phyloP scores from a whole-genome alignment of 176 grass and related monocot species.

The Carex scoparia region DNA sequence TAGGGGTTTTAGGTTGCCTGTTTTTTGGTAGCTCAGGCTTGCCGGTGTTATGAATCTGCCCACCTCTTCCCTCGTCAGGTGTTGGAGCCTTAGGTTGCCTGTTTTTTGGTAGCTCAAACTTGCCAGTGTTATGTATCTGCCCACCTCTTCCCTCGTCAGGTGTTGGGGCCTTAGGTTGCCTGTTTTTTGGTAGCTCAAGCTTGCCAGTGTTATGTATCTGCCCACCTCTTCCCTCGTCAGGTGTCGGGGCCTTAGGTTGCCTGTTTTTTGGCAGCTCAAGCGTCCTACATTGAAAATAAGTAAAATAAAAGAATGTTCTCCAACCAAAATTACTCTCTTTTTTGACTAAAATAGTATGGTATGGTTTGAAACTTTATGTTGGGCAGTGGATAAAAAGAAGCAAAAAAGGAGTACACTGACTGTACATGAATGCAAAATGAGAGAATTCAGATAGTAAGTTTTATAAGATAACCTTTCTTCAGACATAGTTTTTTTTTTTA shows the following conservation, averaged over 20 bases:
- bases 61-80: not conserved
- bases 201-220: not conserved
- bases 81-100: not conserved
- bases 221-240: not conserved
- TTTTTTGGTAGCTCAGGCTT: too few relatives aligned
- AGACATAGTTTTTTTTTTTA: not conserved
- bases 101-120: not conserved
- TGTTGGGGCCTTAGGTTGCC: not conserved
- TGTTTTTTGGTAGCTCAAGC: not conserved
- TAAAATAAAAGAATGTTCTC: not conserved
- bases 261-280: not conserved
- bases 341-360: not conserved
- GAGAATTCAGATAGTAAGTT: too few relatives aligned
- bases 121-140: not conserved
- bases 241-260: not conserved
- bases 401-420: too few relatives aligned
- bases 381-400: too few relatives aligned
- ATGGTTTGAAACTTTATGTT: not conserved
- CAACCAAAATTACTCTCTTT: not conserved
- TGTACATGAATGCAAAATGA: too few relatives aligned
- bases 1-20: too few relatives aligned
- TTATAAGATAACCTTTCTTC: not conserved
- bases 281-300: not conserved
- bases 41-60: not conserved
- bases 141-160: conserved; percentile 1